Evolutionary conservation across 352 stramenopile genomes (phyloP), one percentile per base, ranked within the genome.

Genomic region (Phytophthora pisi): DNA sequence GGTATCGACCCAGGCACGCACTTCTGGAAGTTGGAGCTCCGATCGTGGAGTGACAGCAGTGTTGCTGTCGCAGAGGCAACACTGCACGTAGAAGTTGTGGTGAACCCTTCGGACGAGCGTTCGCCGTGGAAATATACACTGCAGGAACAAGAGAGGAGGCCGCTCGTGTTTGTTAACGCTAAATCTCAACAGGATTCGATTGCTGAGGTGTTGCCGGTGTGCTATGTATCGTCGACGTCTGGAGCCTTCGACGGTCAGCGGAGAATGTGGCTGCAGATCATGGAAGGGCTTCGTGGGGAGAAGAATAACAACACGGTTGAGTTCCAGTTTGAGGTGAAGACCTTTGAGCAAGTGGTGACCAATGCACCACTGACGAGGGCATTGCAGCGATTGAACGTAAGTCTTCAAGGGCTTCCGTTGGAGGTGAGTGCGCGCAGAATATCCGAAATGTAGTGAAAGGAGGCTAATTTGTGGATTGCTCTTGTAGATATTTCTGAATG

Each of bases 231-330:
- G 4, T 70, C 63, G 13, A 72, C 69, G 8, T 64, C 60, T 2
- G 58, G 47, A 6, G 24, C 61, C 2, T 85, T 86, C 61, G 78
- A 90, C 42, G 80, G 82, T 2, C 82, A 90, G 55, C 87, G 75
- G 57, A 78, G 80, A 28, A 90, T 90, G 66, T 90, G 76, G 76
- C 24, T 88, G 50, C 82, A 89, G 47, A 54, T 85, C 23, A 86
- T 90, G 24, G 62, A 76, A 13, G 76, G 68, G 2, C 58, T 83
- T 3, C 53, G 42, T 20, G 2, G 24, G 18, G 23, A 28, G 4
- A 34, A 10, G 11, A 20, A 2, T 11, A 30, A 50, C 1, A 24
- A 16, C 9, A 11, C 46, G 3, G 23, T 31, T 8, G 4, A n/a
- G 23, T 68, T 82, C 20, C 24, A 56, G 26, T 78, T 82, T 46